phyloP scores from a whole-genome alignment of 495 filamentous ascomycete species.

The Penicillium soppii region DNA sequence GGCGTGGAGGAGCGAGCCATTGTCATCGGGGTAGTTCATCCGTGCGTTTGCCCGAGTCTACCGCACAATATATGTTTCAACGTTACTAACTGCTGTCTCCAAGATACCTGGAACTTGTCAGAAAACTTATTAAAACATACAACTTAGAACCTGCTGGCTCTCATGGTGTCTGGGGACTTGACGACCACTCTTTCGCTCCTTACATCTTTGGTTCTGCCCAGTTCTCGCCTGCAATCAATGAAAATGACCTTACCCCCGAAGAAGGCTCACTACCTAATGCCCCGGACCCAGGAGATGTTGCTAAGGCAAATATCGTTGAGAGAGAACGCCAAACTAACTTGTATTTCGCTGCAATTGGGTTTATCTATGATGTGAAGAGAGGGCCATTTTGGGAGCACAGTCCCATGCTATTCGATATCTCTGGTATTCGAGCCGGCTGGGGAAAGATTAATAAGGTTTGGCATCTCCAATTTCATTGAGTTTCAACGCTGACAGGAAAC shows the following conservation, averaged over 20 bases:
- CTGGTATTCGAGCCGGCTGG: slow-evolving; percentile 86
- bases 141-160: slow-evolving; percentile 94
- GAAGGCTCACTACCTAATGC: slow-evolving; percentile 74
- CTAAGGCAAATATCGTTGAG: slow-evolving; percentile 64
- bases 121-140: slow-evolving; percentile 80
- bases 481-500: slow-evolving; percentile 2
- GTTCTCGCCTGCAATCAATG: slow-evolving; percentile 69
- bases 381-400: slow-evolving; percentile 99
- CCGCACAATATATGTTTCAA: not conserved
- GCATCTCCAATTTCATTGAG: not conserved
- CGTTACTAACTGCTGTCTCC: slow-evolving; percentile 5
- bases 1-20: slow-evolving; percentile 71
- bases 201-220: slow-evolving; percentile 94
- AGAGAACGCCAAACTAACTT: slow-evolving; percentile 71
- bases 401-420: slow-evolving; percentile 92
- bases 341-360: slow-evolving; percentile 98
- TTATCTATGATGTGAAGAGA: slow-evolving; percentile 97
- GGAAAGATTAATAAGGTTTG: slow-evolving; percentile 94
- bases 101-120: slow-evolving; percentile 83
- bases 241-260: slow-evolving; percentile 59
- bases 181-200: slow-evolving; percentile 97
- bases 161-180: slow-evolving; percentile 95
- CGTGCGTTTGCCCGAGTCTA: slow-evolving; percentile 50
- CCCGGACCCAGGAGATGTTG: slow-evolving; percentile 67
- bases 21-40: slow-evolving; percentile 77